Base-by-base conservation (phyloP, 2,329 filamentous ascomycete species). In the Dactylellina parvicollis region DNA sequence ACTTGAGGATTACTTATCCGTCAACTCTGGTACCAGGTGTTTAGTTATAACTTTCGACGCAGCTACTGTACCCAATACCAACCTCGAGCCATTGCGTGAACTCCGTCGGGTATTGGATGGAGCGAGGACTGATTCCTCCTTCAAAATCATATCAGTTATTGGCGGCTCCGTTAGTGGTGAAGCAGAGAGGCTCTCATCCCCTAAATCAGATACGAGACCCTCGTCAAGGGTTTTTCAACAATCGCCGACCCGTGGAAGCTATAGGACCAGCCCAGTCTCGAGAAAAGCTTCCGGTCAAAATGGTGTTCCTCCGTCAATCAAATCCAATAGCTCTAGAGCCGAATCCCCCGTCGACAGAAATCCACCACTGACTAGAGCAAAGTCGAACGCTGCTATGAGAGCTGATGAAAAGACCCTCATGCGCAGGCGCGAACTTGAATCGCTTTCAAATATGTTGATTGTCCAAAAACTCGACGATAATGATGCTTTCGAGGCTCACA, bases 1-100 rank as follows among this genome's bases (percentile, higher is more conserved):
- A 30, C 60, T 74, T 4, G 70, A 74, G 36, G 70, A 74, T 40
- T 74, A 66, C 24, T 30, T 74, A 30, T 74, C 70, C 12, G 61
- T 74, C 22, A 66, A 74, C 22, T 66, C 70, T 8, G 54, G 54
- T 20, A 74, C 61, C 12, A 46, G 70, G 16, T 66, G 60, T 16
- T 50, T 74, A 1, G 61, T 74, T 12, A 74, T 74, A 12, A 74
- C 70, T 24, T 74, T 74, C n/a, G 70, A 74, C 16, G 70, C 70
- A 46, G 54, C 70, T 4, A 74, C 70, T 3, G 59, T 74, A 16
- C 70, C 70, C 1, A 74, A 74, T 32, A 65, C 70, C 34, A 74
- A 74, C 28, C 70, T 74, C 22, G 70, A 74, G 22, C 70, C 70
- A 18, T 18, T 74, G 10, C 70, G 70, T 26, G 70, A 74, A 46